Conservation (phyloP, 1,139 yeast genomes). For the Saccharomyces pastorianus region DNA sequence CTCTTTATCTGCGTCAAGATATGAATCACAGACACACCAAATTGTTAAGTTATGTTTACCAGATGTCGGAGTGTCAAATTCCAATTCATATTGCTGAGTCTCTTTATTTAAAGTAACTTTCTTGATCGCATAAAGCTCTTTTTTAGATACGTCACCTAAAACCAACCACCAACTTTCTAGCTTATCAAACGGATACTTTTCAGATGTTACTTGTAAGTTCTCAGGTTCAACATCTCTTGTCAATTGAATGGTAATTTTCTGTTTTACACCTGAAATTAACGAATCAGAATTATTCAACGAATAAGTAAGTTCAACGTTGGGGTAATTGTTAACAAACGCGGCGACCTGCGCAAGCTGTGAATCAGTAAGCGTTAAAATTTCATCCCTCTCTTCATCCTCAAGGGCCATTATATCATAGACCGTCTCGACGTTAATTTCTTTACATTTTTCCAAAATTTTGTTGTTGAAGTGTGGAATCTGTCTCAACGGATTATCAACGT, state of each 20-base stretch:
- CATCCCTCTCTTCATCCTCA: conserved; percentile 70
- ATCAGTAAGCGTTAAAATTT: conserved; percentile 46
- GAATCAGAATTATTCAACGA: conserved; percentile 36
- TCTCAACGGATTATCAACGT: conserved; percentile 64
- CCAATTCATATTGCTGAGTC: conserved; percentile 45
- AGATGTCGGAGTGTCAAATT: conserved; percentile 48
- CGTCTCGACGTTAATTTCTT: conserved; percentile 49
- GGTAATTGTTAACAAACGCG: conserved; percentile 80
- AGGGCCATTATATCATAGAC: conserved; percentile 81
- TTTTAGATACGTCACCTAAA: conserved; percentile 55
- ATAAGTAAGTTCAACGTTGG: conserved; percentile 68
- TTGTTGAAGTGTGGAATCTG: conserved; percentile 69
- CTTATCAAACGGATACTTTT: conserved; percentile 49
- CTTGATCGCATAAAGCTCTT: conserved; percentile 67
- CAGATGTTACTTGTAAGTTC: conserved; percentile 51
- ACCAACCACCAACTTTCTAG: conserved; percentile 85
- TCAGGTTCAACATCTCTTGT: conserved; percentile 71
- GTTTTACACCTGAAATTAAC: conserved; percentile 10
- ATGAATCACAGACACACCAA: conserved; percentile 90
- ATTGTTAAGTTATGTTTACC: conserved; percentile 58
- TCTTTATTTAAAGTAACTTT: conserved; percentile 51
- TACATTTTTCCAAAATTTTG: conserved; percentile 52
- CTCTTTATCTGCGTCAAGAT: conserved; percentile 86
- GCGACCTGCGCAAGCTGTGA: conserved; percentile 59
- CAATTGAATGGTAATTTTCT: conserved; percentile 33